Evolutionary conservation across 768 basidiomycete genomes (phyloP).

Genomic region (Naganishia randhawae): DNA sequence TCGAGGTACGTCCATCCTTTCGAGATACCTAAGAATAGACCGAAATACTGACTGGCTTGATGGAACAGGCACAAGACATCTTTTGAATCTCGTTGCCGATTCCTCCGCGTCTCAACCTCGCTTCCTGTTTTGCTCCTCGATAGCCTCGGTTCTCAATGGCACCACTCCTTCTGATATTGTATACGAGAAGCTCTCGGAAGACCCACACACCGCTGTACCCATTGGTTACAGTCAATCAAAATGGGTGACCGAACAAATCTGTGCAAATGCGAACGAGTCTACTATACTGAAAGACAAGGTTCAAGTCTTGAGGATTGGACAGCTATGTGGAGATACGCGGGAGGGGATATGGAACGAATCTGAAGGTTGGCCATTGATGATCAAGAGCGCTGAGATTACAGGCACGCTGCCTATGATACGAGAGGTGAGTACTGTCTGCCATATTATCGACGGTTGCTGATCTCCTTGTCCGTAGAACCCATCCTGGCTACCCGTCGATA

Average conservation of each 20-base stretch:
- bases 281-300: conserved; percentile 28
- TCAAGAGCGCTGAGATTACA: conserved; percentile 39
- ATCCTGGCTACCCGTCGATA: conserved; percentile 59
- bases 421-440: conserved; percentile 34
- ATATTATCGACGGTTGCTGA: background rate
- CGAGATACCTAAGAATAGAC: background rate
- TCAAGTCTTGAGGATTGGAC: conserved; percentile 42
- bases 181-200: conserved; percentile 34
- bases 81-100: conserved; percentile 32
- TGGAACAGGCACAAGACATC: conserved; percentile 35
- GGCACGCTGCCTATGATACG: conserved; percentile 41
- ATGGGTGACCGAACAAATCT: conserved; percentile 47
- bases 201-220: conserved; percentile 40
- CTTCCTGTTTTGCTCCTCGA: conserved; percentile 47
- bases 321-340: conserved; percentile 47
- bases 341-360: conserved; percentile 47
- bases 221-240: conserved; percentile 51
- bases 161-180: conserved; percentile 11
- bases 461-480: conserved; percentile 48
- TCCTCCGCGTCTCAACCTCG: conserved; percentile 23
- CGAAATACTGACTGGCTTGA: no score
- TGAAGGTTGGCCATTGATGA: conserved; percentile 50
- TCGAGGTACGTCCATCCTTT: conserved; percentile 34
- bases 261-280: conserved; percentile 31
- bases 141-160: conserved; percentile 42